Evolutionary conservation across 2,329 filamentous ascomycete species (phyloP).

Genomic region (Aspergillus fischeri): DNA sequence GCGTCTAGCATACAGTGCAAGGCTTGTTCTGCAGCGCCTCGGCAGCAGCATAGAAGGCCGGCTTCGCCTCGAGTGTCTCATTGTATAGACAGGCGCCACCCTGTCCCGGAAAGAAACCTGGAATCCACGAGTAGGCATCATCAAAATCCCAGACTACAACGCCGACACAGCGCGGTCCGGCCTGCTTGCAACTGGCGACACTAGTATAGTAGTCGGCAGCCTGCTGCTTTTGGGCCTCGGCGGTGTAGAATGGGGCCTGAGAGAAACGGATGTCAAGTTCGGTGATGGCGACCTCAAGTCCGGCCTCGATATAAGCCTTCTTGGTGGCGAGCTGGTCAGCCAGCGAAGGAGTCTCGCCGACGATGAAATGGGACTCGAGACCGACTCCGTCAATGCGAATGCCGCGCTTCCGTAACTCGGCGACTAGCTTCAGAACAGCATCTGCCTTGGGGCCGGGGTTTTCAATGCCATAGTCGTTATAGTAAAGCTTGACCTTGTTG

Average conservation of each 20-base stretch:
- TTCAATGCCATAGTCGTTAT: conserved; percentile 41
- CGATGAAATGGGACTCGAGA: conserved; percentile 45
- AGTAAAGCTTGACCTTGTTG: conserved; percentile 31
- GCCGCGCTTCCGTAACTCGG: conserved; percentile 25
- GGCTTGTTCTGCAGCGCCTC: conserved; percentile 11
- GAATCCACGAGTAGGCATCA: conserved; percentile 40
- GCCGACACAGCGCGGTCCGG: conserved; percentile 18
- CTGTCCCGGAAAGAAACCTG: conserved; percentile 31
- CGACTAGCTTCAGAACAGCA: conserved; percentile 29
- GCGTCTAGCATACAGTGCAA: neutral
- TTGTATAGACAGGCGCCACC: conserved; percentile 40
- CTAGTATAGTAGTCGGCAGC: conserved; percentile 21
- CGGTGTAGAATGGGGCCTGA: conserved; percentile 14
- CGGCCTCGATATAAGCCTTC: conserved; percentile 28
- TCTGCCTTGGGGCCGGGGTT: conserved; percentile 28
- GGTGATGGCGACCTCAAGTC: conserved; percentile 36
- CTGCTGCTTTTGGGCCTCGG: conserved; percentile 17
- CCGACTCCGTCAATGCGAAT: conserved; percentile 45
- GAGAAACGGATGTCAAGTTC: conserved; percentile 45
- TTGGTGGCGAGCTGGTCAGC: conserved; percentile 35
- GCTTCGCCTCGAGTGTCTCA: conserved; percentile 40
- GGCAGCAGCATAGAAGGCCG: conserved; percentile 30
- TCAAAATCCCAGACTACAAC: conserved; percentile 32
- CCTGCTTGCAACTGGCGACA: conserved; percentile 18
- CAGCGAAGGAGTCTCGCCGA: conserved; percentile 35